Conservation (phyloP, 129 eudicot species). For the Flaveria bidentis region DNA sequence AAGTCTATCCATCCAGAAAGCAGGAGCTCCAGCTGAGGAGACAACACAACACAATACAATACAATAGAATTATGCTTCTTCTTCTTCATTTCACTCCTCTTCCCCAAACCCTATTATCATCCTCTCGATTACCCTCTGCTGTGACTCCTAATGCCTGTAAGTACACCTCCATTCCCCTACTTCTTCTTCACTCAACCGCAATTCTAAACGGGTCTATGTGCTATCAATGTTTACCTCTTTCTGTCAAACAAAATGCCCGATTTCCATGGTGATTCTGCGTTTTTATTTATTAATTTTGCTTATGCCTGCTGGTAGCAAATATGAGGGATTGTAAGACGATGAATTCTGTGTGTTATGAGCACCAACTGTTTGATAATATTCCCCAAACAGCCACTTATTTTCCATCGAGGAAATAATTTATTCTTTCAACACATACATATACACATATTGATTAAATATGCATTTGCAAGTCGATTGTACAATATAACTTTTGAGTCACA, state of each 20-base stretch:
- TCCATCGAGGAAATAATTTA: neutral
- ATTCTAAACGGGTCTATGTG: neutral
- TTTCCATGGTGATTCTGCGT: neutral
- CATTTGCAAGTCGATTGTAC: neutral
- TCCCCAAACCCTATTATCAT: neutral
- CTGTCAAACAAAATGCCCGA: too few species aligned
- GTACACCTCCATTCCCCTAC: too few species aligned
- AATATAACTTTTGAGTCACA: neutral
- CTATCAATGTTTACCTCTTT: neutral
- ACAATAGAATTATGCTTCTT: neutral
- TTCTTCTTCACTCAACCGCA: neutral
- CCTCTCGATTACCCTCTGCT: neutral
- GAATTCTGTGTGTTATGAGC: neutral
- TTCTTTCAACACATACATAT: neutral
- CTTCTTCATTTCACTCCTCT: neutral
- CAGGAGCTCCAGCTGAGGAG: neutral
- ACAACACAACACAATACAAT: neutral
- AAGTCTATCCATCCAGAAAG: neutral
- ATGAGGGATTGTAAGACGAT: neutral
- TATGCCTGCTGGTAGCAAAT: too few species aligned
- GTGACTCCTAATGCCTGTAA: neutral
- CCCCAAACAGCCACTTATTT: neutral
- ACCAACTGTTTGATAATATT: conserved; percentile 8
- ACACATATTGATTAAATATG: neutral
- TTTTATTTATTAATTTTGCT: too few species aligned